Evolutionary conservation across 768 basidiomycete species (phyloP), one percentile per base, ranked within the genome.

Genomic region (Lentinula sp.): DNA sequence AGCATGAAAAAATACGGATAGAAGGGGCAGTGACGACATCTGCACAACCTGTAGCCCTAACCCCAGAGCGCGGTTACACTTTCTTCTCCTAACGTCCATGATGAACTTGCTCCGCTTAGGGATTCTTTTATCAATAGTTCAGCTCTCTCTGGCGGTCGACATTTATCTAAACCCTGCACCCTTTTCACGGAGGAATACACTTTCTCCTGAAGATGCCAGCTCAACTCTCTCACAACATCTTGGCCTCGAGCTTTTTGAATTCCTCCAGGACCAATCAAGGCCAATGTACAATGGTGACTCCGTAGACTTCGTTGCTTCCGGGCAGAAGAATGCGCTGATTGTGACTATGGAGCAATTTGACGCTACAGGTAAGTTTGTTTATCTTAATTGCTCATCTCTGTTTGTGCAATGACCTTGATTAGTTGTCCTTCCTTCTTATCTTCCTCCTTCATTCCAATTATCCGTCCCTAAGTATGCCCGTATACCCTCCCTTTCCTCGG

Each of bases 211-310:
- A 45, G 80, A 83, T 54, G 86, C 86, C 46, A 84, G 80, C 65
- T 78, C 82, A 39, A 82, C 78, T 5, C 75, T 92, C 35, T 82
- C 88, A 18, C 82, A 80, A 57, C 88, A 91, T 69, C 80, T 91
- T 10, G 84, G 86, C n/a, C 78, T 91, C 5, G 89, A 91, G 65
- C 72, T 72, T 18, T 85, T 86, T 64, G 86, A 88, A 67, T 72
- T 76, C 28, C 70, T 84, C 32, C 72, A 65, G 57, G 75, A 76
- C 62, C 69, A 73, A 56, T 74, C 74, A 2, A 60, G 40, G 11
- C 21, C 39, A 37, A 63, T 69, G 32, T 58, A 66, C 62, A 52
- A 63, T 37, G 66, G 72, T 61, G 68, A 65, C 40, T 78, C 81
- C 52, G 74, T 78, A 48, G 43, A 70, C 2, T 85, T 91, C 64